phyloP scores from a whole-genome alignment of 2,329 filamentous ascomycete species.

The Talaromyces sp. region DNA sequence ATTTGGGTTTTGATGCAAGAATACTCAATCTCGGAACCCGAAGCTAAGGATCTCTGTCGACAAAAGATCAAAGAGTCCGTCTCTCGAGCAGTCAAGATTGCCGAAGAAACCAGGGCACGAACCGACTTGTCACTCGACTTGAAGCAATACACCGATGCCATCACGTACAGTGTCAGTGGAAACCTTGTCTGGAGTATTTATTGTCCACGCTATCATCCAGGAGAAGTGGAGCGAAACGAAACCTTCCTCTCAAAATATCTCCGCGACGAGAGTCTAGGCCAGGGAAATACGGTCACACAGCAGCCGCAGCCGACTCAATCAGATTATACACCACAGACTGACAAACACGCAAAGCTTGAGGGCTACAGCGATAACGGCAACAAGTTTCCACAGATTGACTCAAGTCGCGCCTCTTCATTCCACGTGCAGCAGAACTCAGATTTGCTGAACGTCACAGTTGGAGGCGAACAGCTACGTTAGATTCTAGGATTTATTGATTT shows the following conservation, averaged over 20 bases:
- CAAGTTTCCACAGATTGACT: neutral
- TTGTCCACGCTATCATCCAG: constrained; percentile 33
- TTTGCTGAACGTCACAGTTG: neutral
- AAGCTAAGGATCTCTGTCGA: constrained; percentile 28
- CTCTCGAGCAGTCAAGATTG: constrained; percentile 20
- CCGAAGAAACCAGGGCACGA: constrained; percentile 20
- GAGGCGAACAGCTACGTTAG: neutral
- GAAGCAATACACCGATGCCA: constrained; percentile 29
- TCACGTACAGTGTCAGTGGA: constrained; percentile 31
- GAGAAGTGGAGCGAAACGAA: neutral
- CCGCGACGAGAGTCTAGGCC: neutral
- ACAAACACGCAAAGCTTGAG: neutral
- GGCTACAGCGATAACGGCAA: neutral
- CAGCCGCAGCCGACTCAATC: neutral
- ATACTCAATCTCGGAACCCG: constrained; percentile 24
- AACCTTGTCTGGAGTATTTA: constrained; percentile 37
- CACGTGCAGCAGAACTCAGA: neutral
- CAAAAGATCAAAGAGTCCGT: constrained; percentile 26
- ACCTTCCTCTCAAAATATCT: neutral
- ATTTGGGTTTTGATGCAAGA: constrained; percentile 43
- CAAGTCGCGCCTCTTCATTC: neutral
- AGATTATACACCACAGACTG: neutral
- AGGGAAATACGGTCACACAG: neutral
- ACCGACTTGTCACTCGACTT: constrained; percentile 25
- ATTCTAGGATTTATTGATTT: neutral